phyloP scores from a whole-genome alignment of 139 green algal species.

The Tetraselmis chui region DNA sequence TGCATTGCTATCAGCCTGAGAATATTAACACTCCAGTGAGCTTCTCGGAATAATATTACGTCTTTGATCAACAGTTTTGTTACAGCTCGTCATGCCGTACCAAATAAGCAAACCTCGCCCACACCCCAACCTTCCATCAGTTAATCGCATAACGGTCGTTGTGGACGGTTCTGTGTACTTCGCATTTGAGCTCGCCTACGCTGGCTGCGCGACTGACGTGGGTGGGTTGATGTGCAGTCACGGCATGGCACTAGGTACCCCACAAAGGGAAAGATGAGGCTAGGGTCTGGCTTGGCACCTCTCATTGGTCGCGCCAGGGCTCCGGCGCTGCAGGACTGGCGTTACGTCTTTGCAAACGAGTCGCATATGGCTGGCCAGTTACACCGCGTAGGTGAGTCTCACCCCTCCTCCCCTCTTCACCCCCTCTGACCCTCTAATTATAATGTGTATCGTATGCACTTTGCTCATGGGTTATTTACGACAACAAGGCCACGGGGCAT shows the following conservation, averaged over 20 bases:
- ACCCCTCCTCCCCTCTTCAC: background rate
- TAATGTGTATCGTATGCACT: too few relatives aligned
- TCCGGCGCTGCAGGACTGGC: background rate
- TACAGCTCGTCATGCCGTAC: background rate
- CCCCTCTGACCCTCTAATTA: too few relatives aligned
- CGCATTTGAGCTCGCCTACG: background rate
- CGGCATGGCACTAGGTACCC: background rate
- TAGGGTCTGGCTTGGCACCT: background rate
- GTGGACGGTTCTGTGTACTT: background rate
- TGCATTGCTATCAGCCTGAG: background rate
- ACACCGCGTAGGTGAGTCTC: background rate
- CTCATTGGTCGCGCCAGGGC: background rate
- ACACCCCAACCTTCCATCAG: background rate
- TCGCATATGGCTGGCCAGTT: background rate
- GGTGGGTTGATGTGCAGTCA: background rate
- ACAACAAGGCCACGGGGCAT: too few relatives aligned
- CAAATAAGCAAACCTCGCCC: background rate
- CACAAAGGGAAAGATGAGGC: background rate
- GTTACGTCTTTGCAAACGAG: background rate
- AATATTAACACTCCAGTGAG: background rate
- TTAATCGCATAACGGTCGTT: background rate
- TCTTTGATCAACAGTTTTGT: background rate
- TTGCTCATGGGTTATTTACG: too few relatives aligned
- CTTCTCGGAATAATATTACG: background rate
- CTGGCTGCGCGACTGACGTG: too few relatives aligned